Conservation (phyloP, 2,329 filamentous ascomycete species). For the Aspergillus ochraceoroseus region DNA sequence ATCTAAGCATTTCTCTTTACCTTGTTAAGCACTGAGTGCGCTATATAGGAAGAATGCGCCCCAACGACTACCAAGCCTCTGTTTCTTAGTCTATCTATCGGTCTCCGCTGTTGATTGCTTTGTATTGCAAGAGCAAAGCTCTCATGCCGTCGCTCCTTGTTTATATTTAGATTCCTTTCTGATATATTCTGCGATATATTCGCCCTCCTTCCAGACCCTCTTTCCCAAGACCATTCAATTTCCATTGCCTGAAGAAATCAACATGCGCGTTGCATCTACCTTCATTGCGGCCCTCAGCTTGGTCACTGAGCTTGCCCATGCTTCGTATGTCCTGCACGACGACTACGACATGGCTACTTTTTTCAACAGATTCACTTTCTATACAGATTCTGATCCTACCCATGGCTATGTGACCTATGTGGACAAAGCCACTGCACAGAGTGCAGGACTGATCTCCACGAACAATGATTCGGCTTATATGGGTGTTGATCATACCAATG, state of each 20-base stretch:
- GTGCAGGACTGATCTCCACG: constrained; percentile 55
- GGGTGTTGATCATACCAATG: constrained; percentile 61
- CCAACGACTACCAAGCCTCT: too few relatives aligned
- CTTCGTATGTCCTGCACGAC: constrained; percentile 44
- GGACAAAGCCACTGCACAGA: constrained; percentile 54
- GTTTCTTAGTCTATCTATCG: too few relatives aligned
- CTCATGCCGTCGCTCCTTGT: constrained; percentile 7
- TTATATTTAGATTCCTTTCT: constrained; percentile 2
- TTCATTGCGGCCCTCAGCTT: constrained; percentile 29
- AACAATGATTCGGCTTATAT: constrained; percentile 57
- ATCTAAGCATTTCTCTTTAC: constrained; percentile 5
- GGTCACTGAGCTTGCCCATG: constrained; percentile 30
- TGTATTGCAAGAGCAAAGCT: not conserved
- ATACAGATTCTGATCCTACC: constrained; percentile 60
- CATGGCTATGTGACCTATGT: constrained; percentile 69
- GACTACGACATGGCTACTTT: constrained; percentile 47
- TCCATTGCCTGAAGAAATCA: constrained; percentile 9
- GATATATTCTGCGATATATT: not conserved
- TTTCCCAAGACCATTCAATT: constrained; percentile 10
- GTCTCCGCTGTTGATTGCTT: not conserved
- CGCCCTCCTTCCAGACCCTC: too few relatives aligned
- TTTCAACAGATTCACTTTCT: constrained; percentile 52
- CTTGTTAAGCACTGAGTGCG: not conserved
- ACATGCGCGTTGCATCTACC: constrained; percentile 29
- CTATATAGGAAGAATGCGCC: constrained; percentile 11